A percentile compares a stretch with the other conserved stretches of the same genome.
These are phyloP conservation scores for Tarenaya hassleriana DNA, from an alignment of 345 rosid genomes.

Conservation along the genomic window DNA sequence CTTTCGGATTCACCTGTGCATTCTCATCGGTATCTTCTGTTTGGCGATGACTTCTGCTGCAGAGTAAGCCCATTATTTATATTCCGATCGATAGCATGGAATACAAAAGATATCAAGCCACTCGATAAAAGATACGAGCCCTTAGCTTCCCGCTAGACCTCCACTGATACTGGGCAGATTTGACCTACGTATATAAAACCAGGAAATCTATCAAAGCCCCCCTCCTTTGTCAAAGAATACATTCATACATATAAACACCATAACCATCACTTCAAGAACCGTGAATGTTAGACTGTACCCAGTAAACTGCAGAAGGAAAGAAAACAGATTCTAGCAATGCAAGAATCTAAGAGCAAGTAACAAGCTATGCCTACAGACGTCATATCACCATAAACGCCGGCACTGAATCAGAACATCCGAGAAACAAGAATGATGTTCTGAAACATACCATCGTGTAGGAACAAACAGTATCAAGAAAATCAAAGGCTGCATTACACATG, in stretches of 20 bases:
- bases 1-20: constrained; percentile 72
- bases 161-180: constrained; percentile 20
- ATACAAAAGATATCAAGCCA: constrained; percentile 30
- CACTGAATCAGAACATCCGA: too few species aligned
- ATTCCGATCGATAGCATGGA: constrained; percentile 41
- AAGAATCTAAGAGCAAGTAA: not conserved
- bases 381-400: too few species aligned
- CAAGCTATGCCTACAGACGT: too few species aligned
- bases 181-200: constrained; percentile 24
- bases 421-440: too few species aligned
- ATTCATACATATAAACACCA: not conserved
- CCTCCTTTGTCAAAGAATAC: too few species aligned
- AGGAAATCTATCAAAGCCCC: not conserved
- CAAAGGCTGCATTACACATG: too few species aligned
- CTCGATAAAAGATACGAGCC: constrained; percentile 17
- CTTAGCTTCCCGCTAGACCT: constrained; percentile 21
- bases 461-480: too few species aligned
- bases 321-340: not conserved
- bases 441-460: too few species aligned
- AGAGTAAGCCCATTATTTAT: constrained; percentile 75
- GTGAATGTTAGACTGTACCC: not conserved
- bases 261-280: not conserved
- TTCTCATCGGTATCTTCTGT: constrained; percentile 72
- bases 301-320: not conserved
- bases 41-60: constrained; percentile 62